These are phyloP conservation scores for Colletotrichum tanaceti DNA, from an alignment of 2,329 filamentous ascomycete genomes.

Conservation along the genomic window DNA sequence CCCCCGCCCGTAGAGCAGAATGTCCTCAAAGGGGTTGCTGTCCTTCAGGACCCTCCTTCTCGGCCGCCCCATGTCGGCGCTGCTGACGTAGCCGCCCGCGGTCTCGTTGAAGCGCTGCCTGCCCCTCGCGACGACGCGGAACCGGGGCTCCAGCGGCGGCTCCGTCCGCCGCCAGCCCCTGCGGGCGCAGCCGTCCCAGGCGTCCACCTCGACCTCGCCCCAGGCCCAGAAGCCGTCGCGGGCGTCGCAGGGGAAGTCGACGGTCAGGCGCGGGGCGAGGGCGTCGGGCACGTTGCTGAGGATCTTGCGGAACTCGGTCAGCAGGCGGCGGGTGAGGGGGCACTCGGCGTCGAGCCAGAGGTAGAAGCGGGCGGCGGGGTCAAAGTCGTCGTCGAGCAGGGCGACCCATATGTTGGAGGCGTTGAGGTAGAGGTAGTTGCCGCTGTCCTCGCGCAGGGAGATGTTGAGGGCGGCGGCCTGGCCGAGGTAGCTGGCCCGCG, in stretches of 20 bases:
- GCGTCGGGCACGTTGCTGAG: background rate
- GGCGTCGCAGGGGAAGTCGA: constrained; percentile 37
- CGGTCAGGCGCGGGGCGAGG: constrained; percentile 20
- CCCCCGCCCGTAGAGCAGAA: constrained; percentile 36
- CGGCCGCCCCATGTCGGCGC: constrained; percentile 15
- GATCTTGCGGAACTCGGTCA: constrained; percentile 39
- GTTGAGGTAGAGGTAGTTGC: constrained; percentile 39
- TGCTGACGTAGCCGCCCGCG: constrained; percentile 7
- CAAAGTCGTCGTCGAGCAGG: constrained; percentile 13
- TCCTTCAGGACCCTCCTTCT: constrained; percentile 15
- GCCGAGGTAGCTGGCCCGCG: background rate
- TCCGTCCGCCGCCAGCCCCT: background rate
- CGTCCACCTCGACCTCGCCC: constrained; percentile 20
- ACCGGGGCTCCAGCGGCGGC: constrained; percentile 18
- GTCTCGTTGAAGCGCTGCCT: constrained; percentile 36
- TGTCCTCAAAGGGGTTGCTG: constrained; percentile 41
- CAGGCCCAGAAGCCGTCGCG: constrained; percentile 41
- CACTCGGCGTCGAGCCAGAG: constrained; percentile 41
- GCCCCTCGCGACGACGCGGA: constrained; percentile 33
- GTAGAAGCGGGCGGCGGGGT: constrained; percentile 15
- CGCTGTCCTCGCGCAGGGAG: constrained; percentile 37
- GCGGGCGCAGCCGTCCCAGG: background rate
- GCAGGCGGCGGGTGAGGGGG: constrained; percentile 37
- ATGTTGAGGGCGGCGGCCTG: constrained; percentile 32
- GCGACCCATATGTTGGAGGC: constrained; percentile 27